A percentile compares a stretch with the other conserved stretches of the same genome.
phyloP scores from a whole-genome alignment of 1,284 basidiomycete species.

The Neolentinus lepideus region DNA sequence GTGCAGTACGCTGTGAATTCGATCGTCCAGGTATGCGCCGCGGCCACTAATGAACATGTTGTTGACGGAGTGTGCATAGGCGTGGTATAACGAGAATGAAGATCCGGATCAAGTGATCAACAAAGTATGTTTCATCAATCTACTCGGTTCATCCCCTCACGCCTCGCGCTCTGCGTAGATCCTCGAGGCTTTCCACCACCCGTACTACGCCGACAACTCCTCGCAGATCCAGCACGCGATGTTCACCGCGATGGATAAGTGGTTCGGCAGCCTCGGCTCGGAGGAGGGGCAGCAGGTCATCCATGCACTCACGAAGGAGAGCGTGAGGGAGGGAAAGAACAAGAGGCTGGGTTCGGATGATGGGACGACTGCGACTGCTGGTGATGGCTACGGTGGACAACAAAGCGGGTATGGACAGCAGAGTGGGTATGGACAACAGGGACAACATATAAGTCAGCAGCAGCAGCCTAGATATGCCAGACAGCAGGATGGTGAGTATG shows the following conservation, averaged over 20 bases:
- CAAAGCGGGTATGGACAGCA: slow-evolving; percentile 1
- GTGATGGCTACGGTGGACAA: slow-evolving; percentile 21
- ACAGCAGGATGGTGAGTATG: neutral
- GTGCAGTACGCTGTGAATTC: slow-evolving; percentile 54
- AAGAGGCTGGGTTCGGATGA: slow-evolving; percentile 29
- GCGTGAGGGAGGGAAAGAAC: slow-evolving; percentile 31
- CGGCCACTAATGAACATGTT: too few species aligned
- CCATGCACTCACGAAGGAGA: slow-evolving; percentile 39
- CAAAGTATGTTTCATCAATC: slow-evolving; percentile 24
- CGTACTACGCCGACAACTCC: slow-evolving; percentile 49
- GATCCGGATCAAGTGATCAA: slow-evolving; percentile 44
- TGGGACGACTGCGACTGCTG: slow-evolving; percentile 28
- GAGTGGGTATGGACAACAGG: neutral
- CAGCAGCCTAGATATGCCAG: neutral
- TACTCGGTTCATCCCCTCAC: neutral
- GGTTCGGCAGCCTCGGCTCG: slow-evolving; percentile 45
- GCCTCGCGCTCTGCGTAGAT: slow-evolving; percentile 28
- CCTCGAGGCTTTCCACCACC: slow-evolving; percentile 65
- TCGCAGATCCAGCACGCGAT: slow-evolving; percentile 61
- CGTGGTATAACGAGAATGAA: slow-evolving; percentile 42
- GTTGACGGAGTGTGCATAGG: slow-evolving; percentile 25
- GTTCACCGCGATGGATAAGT: slow-evolving; percentile 50
- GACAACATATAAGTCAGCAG: too few species aligned
- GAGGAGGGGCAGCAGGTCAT: slow-evolving; percentile 35
- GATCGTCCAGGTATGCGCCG: slow-evolving; percentile 50